phyloP scores from a whole-genome alignment of 345 rosid genomes.

The Kernera saxatilis region DNA sequence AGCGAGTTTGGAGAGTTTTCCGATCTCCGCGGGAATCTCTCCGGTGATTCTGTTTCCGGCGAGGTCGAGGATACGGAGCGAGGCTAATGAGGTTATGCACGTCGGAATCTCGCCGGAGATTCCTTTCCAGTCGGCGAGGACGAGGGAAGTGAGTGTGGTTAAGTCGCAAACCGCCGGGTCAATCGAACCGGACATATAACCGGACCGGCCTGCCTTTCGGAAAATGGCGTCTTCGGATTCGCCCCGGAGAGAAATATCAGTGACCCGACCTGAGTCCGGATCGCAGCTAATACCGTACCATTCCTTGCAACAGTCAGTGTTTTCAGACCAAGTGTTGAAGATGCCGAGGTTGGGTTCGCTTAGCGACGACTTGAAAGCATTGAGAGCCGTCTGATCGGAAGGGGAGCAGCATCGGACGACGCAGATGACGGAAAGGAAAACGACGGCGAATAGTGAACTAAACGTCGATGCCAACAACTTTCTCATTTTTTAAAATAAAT shows the following conservation, averaged over 20 bases:
- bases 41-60: conserved; percentile 74
- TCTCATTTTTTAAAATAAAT: neutral
- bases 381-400: conserved; percentile 53
- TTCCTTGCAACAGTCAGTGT: conserved; percentile 52
- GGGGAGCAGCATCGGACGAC: conserved; percentile 45
- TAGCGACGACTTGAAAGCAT: conserved; percentile 55
- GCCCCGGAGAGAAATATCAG: conserved; percentile 79
- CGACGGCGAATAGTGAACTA: conserved; percentile 22
- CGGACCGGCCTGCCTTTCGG: conserved; percentile 60
- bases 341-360: conserved; percentile 70
- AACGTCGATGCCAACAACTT: conserved; percentile 27
- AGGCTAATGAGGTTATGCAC: conserved; percentile 52
- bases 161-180: conserved; percentile 71
- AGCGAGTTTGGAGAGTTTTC: conserved; percentile 50
- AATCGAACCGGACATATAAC: conserved; percentile 82
- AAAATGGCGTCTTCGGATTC: conserved; percentile 91
- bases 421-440: conserved; percentile 27
- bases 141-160: conserved; percentile 50
- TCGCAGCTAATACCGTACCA: conserved; percentile 91
- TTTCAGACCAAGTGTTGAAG: conserved; percentile 63
- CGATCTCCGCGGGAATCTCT: conserved; percentile 53
- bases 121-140: conserved; percentile 87
- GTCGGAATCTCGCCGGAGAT: conserved; percentile 66
- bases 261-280: conserved; percentile 58
- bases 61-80: conserved; percentile 73